Percentiles rank a stretch among this genome's conserved stretches.
These are phyloP conservation scores for Ampelomyces quisqualis DNA, from an alignment of 2,329 filamentous ascomycete species.

Conservation along the genomic window DNA sequence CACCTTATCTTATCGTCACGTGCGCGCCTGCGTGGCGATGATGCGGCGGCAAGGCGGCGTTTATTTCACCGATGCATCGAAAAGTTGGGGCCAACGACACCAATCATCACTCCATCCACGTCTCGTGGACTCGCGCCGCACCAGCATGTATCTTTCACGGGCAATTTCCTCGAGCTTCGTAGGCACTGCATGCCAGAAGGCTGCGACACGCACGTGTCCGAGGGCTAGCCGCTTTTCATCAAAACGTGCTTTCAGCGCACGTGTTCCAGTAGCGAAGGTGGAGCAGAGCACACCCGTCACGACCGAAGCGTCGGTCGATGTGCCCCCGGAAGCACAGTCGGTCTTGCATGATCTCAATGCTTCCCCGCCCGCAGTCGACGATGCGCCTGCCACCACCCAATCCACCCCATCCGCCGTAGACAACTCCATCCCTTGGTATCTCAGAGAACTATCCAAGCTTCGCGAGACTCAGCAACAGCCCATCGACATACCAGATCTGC, in stretches of 20 bases:
- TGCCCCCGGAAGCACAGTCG: no score
- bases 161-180: slow-evolving; percentile 22
- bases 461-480: slow-evolving; percentile 48
- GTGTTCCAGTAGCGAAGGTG: slow-evolving; percentile 10
- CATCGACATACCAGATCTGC: slow-evolving; percentile 64
- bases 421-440: slow-evolving; percentile 72
- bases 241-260: slow-evolving; percentile 26
- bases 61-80: slow-evolving; percentile 11
- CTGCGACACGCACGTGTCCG: slow-evolving; percentile 13
- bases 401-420: slow-evolving; percentile 4
- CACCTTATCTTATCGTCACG: slow-evolving; percentile 32
- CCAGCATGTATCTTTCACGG: slow-evolving; percentile 27
- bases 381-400: neutral
- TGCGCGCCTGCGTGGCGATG: slow-evolving; percentile 12
- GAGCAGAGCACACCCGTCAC: neutral
- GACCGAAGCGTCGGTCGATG: neutral
- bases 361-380: no score
- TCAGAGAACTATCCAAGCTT: slow-evolving; percentile 54
- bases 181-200: slow-evolving; percentile 26
- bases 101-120: slow-evolving; percentile 1
- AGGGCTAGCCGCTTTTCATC: no score
- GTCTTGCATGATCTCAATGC: no score
- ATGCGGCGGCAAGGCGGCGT: slow-evolving; percentile 11
- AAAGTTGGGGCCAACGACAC: slow-evolving; percentile 8
- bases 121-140: no score